Evolutionary conservation across 2,329 filamentous ascomycete species (phyloP).

Genomic region (Aureobasidium sp.): DNA sequence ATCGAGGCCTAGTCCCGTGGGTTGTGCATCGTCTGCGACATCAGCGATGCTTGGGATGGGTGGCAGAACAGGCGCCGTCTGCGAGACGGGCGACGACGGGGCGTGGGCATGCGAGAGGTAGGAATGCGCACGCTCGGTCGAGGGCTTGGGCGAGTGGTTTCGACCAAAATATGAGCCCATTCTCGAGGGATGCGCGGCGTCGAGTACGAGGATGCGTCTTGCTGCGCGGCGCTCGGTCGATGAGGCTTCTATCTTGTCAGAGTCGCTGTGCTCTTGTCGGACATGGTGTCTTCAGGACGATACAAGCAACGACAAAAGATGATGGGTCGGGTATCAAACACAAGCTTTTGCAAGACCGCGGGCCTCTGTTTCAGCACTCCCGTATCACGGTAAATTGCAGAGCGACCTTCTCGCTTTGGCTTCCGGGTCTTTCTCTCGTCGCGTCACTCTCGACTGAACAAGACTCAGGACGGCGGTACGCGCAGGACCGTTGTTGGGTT

Average conservation of each 20-base stretch:
- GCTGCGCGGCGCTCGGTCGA: neutral
- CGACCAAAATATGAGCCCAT: constrained; percentile 11
- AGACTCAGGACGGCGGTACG: neutral
- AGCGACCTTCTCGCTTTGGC: neutral
- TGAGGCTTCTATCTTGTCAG: neutral
- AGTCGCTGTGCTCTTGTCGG: neutral
- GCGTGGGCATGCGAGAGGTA: neutral
- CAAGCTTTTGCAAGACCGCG: constrained; percentile 11
- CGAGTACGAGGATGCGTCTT: neutral
- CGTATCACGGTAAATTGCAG: neutral
- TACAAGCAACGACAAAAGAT: neutral
- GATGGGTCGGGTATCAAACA: neutral
- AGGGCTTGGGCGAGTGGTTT: constrained; percentile 11
- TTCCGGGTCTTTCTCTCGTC: neutral
- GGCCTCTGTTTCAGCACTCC: neutral
- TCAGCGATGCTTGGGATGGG: constrained; percentile 33
- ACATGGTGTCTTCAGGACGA: neutral
- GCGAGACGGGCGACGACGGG: constrained; percentile 13
- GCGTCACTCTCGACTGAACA: neutral
- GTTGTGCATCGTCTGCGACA: neutral
- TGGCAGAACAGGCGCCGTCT: constrained; percentile 40
- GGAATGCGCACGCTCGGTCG: neutral
- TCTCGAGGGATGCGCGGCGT: neutral
- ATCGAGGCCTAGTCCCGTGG: neutral
- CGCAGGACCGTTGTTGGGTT: neutral